Evolutionary conservation across 2,329 filamentous ascomycete genomes (phyloP).

Genomic region (Paraconiothyrium brasiliense): DNA sequence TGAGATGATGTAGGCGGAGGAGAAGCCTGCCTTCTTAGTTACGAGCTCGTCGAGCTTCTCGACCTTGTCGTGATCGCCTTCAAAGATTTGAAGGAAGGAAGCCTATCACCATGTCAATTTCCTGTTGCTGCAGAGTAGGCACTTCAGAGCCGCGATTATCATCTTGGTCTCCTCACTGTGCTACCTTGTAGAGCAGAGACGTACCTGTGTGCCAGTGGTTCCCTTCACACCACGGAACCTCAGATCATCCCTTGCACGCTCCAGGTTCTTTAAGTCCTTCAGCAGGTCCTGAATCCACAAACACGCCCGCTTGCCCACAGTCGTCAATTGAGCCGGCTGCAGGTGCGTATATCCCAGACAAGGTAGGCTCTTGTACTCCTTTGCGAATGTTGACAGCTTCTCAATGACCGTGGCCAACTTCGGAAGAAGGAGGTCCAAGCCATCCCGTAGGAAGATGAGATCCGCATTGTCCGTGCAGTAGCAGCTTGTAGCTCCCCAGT

Average conservation of each 20-base stretch:
- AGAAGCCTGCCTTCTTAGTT: constrained; percentile 72
- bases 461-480: constrained; percentile 80
- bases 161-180: background rate
- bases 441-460: constrained; percentile 78
- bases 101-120: constrained; percentile 59
- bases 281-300: constrained; percentile 81
- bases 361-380: constrained; percentile 75
- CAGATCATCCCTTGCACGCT: constrained; percentile 73
- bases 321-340: constrained; percentile 71
- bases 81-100: constrained; percentile 76
- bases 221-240: constrained; percentile 72
- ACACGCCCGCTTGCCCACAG: constrained; percentile 73
- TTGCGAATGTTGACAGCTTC: constrained; percentile 77
- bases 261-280: constrained; percentile 78
- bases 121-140: background rate
- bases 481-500: constrained; percentile 70
- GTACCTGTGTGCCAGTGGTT: constrained; percentile 54
- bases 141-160: background rate
- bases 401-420: constrained; percentile 82
- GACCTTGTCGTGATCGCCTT: constrained; percentile 67
- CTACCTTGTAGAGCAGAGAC: background rate
- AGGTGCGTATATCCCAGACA: constrained; percentile 81
- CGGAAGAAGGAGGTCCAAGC: constrained; percentile 76
- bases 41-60: constrained; percentile 71
- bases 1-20: constrained; percentile 69